phyloP scores from a whole-genome alignment of 495 filamentous ascomycete species.

The Apodospora peruviana region DNA sequence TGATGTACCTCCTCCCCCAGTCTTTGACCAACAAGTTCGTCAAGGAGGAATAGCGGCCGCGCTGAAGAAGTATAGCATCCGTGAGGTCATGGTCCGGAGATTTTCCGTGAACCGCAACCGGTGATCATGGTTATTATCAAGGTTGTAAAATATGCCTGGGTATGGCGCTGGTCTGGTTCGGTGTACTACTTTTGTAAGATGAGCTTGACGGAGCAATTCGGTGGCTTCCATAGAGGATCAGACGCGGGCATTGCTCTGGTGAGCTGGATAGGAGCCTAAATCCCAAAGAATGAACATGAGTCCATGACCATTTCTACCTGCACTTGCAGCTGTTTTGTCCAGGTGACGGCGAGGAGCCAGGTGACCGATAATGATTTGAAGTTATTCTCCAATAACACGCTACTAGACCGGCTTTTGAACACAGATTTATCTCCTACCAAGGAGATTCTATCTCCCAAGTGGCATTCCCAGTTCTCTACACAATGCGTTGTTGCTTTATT shows the following conservation, averaged over 20 bases:
- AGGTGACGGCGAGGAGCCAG: no score
- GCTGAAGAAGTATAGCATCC: slow-evolving; percentile 67
- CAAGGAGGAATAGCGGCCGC: slow-evolving; percentile 55
- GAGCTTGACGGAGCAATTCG: background rate
- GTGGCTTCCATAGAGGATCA: background rate
- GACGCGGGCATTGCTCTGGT: background rate
- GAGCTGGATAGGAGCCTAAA: background rate
- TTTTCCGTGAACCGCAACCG: slow-evolving; percentile 77
- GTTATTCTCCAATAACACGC: no score
- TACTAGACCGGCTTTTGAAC: no score
- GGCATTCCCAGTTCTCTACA: no score
- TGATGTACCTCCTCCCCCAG: slow-evolving; percentile 71
- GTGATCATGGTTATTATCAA: slow-evolving; percentile 3
- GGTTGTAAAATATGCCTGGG: background rate
- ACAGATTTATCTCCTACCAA: no score
- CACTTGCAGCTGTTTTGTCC: no score
- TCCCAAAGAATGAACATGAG: background rate
- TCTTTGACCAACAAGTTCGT: slow-evolving; percentile 30
- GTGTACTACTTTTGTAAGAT: background rate
- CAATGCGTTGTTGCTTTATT: no score
- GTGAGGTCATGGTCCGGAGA: slow-evolving; percentile 75
- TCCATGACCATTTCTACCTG: no score
- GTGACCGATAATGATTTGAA: no score
- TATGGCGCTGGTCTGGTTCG: background rate
- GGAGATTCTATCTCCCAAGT: no score